These are phyloP conservation scores for Globisporangium takayamanum DNA, from an alignment of 352 stramenopile species.

Conservation along the genomic window DNA sequence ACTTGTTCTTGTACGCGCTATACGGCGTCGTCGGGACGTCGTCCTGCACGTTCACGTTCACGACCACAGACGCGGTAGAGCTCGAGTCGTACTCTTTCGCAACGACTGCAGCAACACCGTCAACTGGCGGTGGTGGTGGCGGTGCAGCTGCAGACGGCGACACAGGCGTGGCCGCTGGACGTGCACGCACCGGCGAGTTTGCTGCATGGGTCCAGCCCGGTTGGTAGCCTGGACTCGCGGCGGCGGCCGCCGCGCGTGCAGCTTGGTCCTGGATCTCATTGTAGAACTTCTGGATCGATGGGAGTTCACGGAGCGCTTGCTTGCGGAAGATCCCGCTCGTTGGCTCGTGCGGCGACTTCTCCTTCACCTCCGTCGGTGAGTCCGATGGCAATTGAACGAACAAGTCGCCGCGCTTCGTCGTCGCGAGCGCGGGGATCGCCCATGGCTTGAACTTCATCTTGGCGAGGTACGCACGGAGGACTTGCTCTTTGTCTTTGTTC, in stretches of 20 bases:
- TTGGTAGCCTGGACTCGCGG: background rate
- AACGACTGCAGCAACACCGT: slow-evolving; percentile 7
- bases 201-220: background rate
- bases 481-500: slow-evolving; percentile 8
- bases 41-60: slow-evolving; percentile 13
- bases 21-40: slow-evolving; percentile 9
- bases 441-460: slow-evolving; percentile 8
- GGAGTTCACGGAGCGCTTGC: slow-evolving; percentile 13
- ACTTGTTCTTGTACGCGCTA: slow-evolving; percentile 11
- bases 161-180: background rate
- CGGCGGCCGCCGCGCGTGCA: background rate
- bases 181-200: background rate
- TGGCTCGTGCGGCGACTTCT: slow-evolving; percentile 10
- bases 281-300: slow-evolving; percentile 18
- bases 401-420: slow-evolving; percentile 12
- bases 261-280: slow-evolving; percentile 1
- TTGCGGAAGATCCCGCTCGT: slow-evolving; percentile 17
- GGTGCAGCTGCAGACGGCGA: background rate
- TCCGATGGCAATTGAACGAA: slow-evolving; percentile 18
- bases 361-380: slow-evolving; percentile 9
- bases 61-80: slow-evolving; percentile 5
- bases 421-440: slow-evolving; percentile 11
- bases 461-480: slow-evolving; percentile 16
- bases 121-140: background rate
- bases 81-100: slow-evolving; percentile 8